These are phyloP conservation scores for Kodamaea fukazawae DNA, from an alignment of 805 yeast species.

Conservation along the genomic window DNA sequence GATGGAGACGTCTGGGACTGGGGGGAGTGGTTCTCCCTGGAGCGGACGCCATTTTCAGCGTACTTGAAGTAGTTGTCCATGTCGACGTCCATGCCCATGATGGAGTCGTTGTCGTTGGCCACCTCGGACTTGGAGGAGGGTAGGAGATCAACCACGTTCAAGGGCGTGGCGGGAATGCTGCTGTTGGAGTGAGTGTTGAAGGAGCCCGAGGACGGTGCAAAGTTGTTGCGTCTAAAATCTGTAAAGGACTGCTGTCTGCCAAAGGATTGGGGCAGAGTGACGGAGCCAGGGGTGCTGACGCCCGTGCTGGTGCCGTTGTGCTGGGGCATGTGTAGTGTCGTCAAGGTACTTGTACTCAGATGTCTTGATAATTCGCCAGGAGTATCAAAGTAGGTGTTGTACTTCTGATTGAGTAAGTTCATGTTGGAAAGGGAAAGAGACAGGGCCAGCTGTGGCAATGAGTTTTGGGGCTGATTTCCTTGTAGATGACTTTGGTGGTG, in stretches of 20 bases:
- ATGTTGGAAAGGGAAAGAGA: slow-evolving; percentile 26
- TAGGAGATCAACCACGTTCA: slow-evolving; percentile 13
- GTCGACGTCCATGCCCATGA: slow-evolving; percentile 10
- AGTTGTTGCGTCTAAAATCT: slow-evolving; percentile 5
- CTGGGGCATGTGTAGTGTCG: slow-evolving; percentile 2
- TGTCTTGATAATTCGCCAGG: slow-evolving; percentile 11
- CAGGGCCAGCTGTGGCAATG: slow-evolving; percentile 8
- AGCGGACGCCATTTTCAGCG: too few relatives aligned
- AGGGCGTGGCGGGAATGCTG: slow-evolving; percentile 14
- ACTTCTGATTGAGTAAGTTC: slow-evolving; percentile 21
- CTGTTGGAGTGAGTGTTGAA: slow-evolving; percentile 9
- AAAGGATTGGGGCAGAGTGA: slow-evolving; percentile 10
- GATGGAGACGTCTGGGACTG: slow-evolving; percentile 2
- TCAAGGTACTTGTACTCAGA: slow-evolving; percentile 11
- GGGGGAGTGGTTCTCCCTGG: slow-evolving; percentile 11
- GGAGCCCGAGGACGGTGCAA: background rate
- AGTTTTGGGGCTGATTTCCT: slow-evolving; percentile 5
- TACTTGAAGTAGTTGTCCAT: slow-evolving; percentile 9
- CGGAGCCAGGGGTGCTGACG: slow-evolving; percentile 12
- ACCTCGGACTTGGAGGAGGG: slow-evolving; percentile 5
- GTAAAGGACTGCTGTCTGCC: slow-evolving; percentile 7
- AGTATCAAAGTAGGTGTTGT: slow-evolving; percentile 21
- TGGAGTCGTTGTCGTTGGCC: slow-evolving; percentile 1
- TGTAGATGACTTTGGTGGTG: slow-evolving; percentile 7
- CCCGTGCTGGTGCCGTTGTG: slow-evolving; percentile 1